Percentiles rank a stretch among this genome's conserved stretches.
Evolutionary conservation across 1,284 basidiomycete genomes (phyloP).

Genomic region (Trichosporon inkin): DNA sequence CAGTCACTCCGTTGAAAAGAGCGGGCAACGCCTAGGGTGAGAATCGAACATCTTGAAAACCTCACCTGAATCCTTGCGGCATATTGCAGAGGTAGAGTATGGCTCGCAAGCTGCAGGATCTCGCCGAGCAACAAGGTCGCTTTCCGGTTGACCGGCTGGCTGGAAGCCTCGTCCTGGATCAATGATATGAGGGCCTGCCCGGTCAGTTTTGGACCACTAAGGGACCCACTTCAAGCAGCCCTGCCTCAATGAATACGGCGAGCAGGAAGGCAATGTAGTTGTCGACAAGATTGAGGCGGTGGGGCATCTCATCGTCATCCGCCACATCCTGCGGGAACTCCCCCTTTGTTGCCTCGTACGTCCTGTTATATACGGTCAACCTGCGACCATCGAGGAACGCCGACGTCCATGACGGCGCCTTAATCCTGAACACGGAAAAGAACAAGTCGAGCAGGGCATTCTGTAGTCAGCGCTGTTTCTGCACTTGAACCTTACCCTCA

Average conservation of each 20-base stretch:
- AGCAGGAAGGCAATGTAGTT: conserved; percentile 91
- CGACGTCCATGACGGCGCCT: conserved; percentile 80
- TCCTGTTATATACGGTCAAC: conserved; percentile 57
- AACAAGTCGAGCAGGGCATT: conserved; percentile 90
- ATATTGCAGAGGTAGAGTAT: conserved; percentile 75
- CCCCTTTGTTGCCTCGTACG: conserved; percentile 36
- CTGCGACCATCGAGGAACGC: conserved; percentile 82
- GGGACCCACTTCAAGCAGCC: conserved; percentile 67
- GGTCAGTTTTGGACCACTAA: conserved; percentile 30
- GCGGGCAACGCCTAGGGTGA: conserved; percentile 67
- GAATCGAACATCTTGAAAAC: background rate
- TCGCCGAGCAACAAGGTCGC: conserved; percentile 91
- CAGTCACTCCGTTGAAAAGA: conserved; percentile 74
- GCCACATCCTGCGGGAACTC: conserved; percentile 29
- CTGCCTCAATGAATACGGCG: conserved; percentile 78
- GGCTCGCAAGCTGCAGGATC: conserved; percentile 79
- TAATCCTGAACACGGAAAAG: conserved; percentile 87
- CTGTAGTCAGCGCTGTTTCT: conserved; percentile 52
- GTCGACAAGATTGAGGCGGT: conserved; percentile 76
- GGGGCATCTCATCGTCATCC: conserved; percentile 52
- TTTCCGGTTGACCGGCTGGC: conserved; percentile 63
- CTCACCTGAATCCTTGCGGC: conserved; percentile 77
- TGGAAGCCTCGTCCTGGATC: conserved; percentile 65
- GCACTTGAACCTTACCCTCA: conserved; percentile 64
- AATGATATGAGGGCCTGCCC: conserved; percentile 72